Evolutionary conservation across 2,329 filamentous ascomycete species (phyloP).

Genomic region (Fusarium solani-melongenae): DNA sequence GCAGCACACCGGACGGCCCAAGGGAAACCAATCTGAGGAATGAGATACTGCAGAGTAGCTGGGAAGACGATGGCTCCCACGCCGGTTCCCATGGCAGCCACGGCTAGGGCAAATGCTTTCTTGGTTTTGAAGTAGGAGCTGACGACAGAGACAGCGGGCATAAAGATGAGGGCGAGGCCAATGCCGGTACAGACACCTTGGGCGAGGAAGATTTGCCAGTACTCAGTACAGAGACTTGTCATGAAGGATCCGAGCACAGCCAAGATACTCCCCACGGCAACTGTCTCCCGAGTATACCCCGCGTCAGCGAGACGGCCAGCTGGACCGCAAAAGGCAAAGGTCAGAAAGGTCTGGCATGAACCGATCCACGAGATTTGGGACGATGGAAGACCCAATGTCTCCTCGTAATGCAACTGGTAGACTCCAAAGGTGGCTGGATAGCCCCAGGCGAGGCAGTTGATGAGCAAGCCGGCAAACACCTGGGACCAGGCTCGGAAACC

Average conservation of each 20-base stretch:
- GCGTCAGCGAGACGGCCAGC: slow-evolving; percentile 63
- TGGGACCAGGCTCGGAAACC: slow-evolving; percentile 62
- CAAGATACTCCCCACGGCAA: slow-evolving; percentile 54
- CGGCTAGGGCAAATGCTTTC: slow-evolving; percentile 67
- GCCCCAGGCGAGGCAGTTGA: slow-evolving; percentile 64
- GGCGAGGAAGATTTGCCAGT: slow-evolving; percentile 65
- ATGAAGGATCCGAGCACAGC: slow-evolving; percentile 60
- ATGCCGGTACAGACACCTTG: slow-evolving; percentile 64
- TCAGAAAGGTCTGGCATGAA: slow-evolving; percentile 62
- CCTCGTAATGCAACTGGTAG: slow-evolving; percentile 64
- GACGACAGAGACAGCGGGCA: slow-evolving; percentile 69
- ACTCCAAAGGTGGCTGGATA: slow-evolving; percentile 61
- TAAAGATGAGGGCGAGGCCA: slow-evolving; percentile 67
- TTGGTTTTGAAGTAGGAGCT: slow-evolving; percentile 70
- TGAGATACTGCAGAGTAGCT: slow-evolving; percentile 65
- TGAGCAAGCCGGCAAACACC: slow-evolving; percentile 58
- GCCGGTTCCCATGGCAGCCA: slow-evolving; percentile 69
- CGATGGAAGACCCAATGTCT: slow-evolving; percentile 48
- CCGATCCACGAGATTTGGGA: slow-evolving; percentile 59
- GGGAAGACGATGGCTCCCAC: slow-evolving; percentile 68
- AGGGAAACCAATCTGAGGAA: slow-evolving; percentile 68
- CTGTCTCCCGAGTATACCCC: slow-evolving; percentile 57
- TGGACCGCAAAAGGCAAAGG: slow-evolving; percentile 60
- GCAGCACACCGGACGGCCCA: slow-evolving; percentile 74
- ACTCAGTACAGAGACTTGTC: slow-evolving; percentile 56